phyloP scores from a whole-genome alignment of 805 yeast genomes.

The Candida coleopterorum region DNA sequence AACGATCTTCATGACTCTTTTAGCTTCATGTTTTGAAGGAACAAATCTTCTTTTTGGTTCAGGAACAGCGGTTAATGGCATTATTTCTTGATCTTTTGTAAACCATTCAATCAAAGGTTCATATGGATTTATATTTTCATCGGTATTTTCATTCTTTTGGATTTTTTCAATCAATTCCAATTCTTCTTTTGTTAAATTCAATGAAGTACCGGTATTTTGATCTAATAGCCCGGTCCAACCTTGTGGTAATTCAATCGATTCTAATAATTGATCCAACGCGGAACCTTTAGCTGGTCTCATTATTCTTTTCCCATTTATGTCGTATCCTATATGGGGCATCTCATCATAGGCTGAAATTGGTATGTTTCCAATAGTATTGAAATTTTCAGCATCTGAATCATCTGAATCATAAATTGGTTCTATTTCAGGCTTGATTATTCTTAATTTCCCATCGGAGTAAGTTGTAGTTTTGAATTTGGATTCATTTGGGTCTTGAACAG shows the following conservation, averaged over 20 bases:
- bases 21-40: constrained; percentile 96
- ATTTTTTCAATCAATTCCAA: constrained; percentile 81
- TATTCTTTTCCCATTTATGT: constrained; percentile 94
- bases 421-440: constrained; percentile 82
- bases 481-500: constrained; percentile 30
- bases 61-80: constrained; percentile 91
- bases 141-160: constrained; percentile 80
- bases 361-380: constrained; percentile 88
- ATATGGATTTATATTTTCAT: constrained; percentile 76
- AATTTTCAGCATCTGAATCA: constrained; percentile 77
- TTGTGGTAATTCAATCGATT: constrained; percentile 88
- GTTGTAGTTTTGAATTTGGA: constrained; percentile 38
- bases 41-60: constrained; percentile 97
- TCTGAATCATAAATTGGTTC: constrained; percentile 94
- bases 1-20: constrained; percentile 93
- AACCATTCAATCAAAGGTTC: constrained; percentile 97
- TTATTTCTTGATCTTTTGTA: constrained; percentile 72
- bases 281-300: constrained; percentile 98
- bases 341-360: constrained; percentile 94
- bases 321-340: constrained; percentile 96
- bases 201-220: constrained; percentile 76
- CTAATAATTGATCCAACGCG: constrained; percentile 86
- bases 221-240: constrained; percentile 98
- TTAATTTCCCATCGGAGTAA: constrained; percentile 74
- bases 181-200: constrained; percentile 84